Base-by-base conservation (phyloP, 371 early-diverging fungal species). In the Basidiobolus meristosporus region DNA sequence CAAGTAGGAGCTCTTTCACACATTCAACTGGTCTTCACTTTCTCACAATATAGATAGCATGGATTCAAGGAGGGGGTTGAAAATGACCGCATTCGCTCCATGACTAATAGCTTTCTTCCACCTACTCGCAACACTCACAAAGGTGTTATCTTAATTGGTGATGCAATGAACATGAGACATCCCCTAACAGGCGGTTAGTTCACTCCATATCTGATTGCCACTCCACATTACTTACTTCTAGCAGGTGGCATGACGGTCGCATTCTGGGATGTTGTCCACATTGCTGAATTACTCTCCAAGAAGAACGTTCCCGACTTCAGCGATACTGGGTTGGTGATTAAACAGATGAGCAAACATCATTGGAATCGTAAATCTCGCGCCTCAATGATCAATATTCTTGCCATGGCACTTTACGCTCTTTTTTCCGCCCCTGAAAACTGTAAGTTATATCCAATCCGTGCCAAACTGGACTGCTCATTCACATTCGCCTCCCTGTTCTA, bases 191-290 rank as follows among this genome's bases (percentile, higher is more conserved):
- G 96, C 32, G 53, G 52, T 44, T 37, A 10, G 19, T 29, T 7
- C 4, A 1, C 2, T 5, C 7, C 15, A 20, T 29, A 10, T 9
- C 3, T 7, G 14, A 1, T 31, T 50, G 3, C 10, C 3, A 23
- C 12, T 20, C 18, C 12, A 32, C 7, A 26, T 15, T 19, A 17
- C 12, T 41, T 9, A 21, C 20, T 36, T 14, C 14, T n/a, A 3
- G 22, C 9, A 44, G 59, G 77, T 41, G 96, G 96, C n/a, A 95
- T 95, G 96, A 92, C 96, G 0, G 85, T 95, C 0, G 93, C 81
- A 1, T 60, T 90, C 28, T 77, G 77, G 62, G 96, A 95, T 56
- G 83, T 84, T 3, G 73, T 86, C 1, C 60, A 70, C 7, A 39
- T 87, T 26, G 21, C 41, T 1, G 56, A 71, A 0, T 47, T 73